Conservation (phyloP, 148 eudicot species). For the Rhododendron mucronatum region DNA sequence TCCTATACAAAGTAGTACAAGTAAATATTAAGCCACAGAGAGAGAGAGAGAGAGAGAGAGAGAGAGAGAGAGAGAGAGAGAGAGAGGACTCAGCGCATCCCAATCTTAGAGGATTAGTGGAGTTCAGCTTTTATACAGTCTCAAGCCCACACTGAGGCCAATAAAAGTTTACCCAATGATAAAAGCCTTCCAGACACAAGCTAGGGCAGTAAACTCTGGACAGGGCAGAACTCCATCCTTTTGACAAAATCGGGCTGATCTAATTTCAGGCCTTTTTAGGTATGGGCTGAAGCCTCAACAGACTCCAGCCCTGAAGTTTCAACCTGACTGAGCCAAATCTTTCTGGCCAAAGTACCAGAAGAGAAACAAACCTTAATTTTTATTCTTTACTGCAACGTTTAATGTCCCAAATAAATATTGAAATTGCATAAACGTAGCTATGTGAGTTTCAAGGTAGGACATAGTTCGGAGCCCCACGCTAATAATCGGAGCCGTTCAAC, state of each 20-base stretch:
- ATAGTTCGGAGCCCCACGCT: background rate
- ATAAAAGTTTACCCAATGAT: background rate
- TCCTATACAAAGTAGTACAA: background rate
- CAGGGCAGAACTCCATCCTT: background rate
- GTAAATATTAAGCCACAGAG: background rate
- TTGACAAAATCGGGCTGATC: background rate
- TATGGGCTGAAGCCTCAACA: background rate
- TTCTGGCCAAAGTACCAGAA: background rate
- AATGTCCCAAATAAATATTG: background rate
- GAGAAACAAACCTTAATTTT: background rate
- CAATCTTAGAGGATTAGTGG: background rate
- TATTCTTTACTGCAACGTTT: background rate
- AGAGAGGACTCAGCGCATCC: background rate
- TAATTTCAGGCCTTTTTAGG: background rate
- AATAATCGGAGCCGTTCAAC: too few relatives aligned
- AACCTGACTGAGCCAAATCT: background rate
- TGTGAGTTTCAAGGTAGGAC: background rate
- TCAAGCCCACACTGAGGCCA: background rate
- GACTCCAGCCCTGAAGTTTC: background rate
- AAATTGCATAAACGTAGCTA: background rate
- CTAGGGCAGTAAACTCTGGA: background rate
- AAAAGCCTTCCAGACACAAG: background rate
- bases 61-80: background rate
- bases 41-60: background rate
- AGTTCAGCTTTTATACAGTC: background rate